Evolutionary conservation across 202 grass and related monocot genomes (phyloP).

Genomic region (Dendrocalamus latiflorus): DNA sequence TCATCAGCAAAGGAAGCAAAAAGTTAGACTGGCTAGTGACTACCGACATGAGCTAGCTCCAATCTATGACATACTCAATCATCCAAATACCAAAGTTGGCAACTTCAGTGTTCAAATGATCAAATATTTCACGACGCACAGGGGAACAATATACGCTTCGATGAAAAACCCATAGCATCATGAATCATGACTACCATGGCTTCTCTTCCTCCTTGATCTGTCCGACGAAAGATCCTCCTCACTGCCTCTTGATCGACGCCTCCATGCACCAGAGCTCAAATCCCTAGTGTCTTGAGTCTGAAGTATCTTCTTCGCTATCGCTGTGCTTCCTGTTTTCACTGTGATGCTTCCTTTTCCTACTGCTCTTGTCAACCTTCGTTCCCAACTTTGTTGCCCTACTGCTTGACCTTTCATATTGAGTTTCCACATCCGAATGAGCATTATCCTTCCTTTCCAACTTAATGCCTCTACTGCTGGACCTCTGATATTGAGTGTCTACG

Average conservation of each 20-base stretch:
- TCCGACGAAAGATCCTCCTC: constrained; percentile 3
- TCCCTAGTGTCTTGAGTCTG: background rate
- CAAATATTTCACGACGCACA: too few species aligned
- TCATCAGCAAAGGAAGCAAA: background rate
- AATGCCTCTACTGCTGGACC: background rate
- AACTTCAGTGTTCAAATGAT: background rate
- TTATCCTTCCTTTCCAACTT: constrained; percentile 10
- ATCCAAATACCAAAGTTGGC: background rate
- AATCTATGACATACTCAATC: background rate
- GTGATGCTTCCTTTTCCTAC: constrained; percentile 19
- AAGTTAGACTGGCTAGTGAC: background rate
- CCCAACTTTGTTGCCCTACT: background rate
- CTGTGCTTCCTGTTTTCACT: background rate
- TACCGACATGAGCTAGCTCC: background rate
- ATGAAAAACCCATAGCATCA: background rate
- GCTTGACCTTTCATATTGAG: constrained; percentile 22
- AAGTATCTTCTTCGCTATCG: background rate
- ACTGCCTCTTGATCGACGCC: constrained; percentile 32
- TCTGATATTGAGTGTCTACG: background rate
- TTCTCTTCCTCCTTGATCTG: constrained; percentile 21
- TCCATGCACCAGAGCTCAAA: background rate
- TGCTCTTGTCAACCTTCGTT: constrained; percentile 14
- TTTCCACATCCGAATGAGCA: constrained; percentile 17
- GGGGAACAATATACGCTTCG: background rate
- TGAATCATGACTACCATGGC: background rate